These are phyloP conservation scores for Penicillium flavigenum DNA, from an alignment of 495 filamentous ascomycete species.

Conservation along the genomic window DNA sequence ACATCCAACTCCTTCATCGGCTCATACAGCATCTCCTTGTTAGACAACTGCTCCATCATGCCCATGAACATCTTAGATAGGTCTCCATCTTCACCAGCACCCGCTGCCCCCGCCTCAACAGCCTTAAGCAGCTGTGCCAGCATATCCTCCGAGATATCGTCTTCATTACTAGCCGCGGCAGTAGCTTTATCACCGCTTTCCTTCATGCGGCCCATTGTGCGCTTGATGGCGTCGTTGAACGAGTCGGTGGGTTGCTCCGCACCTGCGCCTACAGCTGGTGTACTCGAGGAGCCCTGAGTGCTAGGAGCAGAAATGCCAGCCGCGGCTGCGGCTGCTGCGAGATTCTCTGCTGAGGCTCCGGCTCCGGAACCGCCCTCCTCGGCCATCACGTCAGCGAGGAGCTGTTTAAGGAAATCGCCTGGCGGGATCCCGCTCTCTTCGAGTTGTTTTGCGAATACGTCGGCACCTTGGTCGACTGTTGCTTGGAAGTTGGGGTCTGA, in stretches of 20 bases:
- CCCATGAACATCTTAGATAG: constrained; percentile 89
- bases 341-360: constrained; percentile 22
- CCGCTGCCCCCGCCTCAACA: constrained; percentile 58
- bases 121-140: constrained; percentile 83
- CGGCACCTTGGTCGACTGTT: constrained; percentile 40
- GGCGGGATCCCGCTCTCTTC: constrained; percentile 69
- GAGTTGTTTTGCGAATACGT: constrained; percentile 71
- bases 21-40: constrained; percentile 97
- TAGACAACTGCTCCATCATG: constrained; percentile 98
- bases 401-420: constrained; percentile 80
- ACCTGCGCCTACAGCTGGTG: constrained; percentile 14
- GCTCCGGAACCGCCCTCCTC: constrained; percentile 59
- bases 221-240: constrained; percentile 87
- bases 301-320: not conserved
- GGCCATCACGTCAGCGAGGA: constrained; percentile 76
- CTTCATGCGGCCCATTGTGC: constrained; percentile 94
- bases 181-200: constrained; percentile 77
- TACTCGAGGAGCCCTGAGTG: not conserved
- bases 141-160: constrained; percentile 72
- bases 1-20: constrained; percentile 95
- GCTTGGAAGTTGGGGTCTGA: constrained; percentile 26
- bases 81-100: constrained; percentile 74
- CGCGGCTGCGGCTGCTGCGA: constrained; percentile 10
- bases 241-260: constrained; percentile 45
- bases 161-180: constrained; percentile 63